Base-by-base conservation (phyloP, 1,284 basidiomycete species). In the Ustilago curta region DNA sequence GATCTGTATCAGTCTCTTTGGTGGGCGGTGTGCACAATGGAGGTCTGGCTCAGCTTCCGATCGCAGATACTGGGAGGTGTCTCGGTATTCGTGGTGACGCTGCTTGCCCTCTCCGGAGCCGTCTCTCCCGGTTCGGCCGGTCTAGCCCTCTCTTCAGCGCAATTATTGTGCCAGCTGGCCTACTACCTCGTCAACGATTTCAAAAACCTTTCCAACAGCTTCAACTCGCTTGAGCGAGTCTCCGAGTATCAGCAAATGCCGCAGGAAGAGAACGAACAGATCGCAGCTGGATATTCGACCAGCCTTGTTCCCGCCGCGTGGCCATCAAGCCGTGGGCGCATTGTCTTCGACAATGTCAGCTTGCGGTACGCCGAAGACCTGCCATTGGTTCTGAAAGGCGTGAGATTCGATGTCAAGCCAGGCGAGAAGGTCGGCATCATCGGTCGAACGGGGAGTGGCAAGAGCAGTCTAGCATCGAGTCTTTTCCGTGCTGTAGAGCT, bases 241-340 rank as follows among this genome's bases (percentile, higher is more conserved):
- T 89, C 92, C 4, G 94, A 96, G 86, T 96, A 95, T 81, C 89
- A 95, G 19, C 89, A 92, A 56, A 87, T 95, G n/a, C 92, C 93
- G 0, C 91, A 93, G 80, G 94, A 95, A 82, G 90, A 93, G 4
- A 43, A 31, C 25, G 21, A 72, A 25, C 32, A 53, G n/a, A 42
- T 59, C 16, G 40, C 55, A 1, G 60, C 57, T 2, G 59, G 49
- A 0, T 59, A 65, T 51, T 47, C 59, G 9, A 27, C 27, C 0
- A 39, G 25, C 9, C 47, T 40, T 3, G 71, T 81, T 1, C 84
- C 84, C 0, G 80, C 84, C 0, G 68, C 52, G 0, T 85, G 84
- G 84, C 90, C 93, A 1, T 87, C 90, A 3, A 45, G 56, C 18
- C 6, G 35, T 5, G 79, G 86, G 1, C 86, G 91, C 40, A 82